phyloP scores from a whole-genome alignment of 1,284 basidiomycete species.

The Leccinum subfulvum region DNA sequence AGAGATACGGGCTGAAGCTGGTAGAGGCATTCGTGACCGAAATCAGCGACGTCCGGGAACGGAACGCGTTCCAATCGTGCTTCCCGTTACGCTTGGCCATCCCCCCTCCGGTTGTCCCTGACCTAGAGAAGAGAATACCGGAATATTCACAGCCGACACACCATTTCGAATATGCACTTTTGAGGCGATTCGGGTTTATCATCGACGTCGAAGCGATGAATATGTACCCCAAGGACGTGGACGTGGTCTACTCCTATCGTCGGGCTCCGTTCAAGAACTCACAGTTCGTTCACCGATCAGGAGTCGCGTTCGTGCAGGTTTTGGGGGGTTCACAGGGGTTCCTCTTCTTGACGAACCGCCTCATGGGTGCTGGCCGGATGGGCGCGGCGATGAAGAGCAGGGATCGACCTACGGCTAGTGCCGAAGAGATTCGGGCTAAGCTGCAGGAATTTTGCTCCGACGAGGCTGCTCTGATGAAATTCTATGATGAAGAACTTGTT shows the following conservation, averaged over 20 bases:
- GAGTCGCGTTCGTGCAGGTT: constrained; percentile 85
- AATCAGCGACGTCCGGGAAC: constrained; percentile 77
- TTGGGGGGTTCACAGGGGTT: constrained; percentile 78
- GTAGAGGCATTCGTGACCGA: constrained; percentile 91
- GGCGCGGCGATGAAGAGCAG: constrained; percentile 52
- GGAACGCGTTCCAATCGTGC: constrained; percentile 87
- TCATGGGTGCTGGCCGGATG: constrained; percentile 68
- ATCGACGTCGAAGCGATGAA: constrained; percentile 82
- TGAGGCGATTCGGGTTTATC: constrained; percentile 78
- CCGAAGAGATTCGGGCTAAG: constrained; percentile 59
- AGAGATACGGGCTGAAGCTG: constrained; percentile 88
- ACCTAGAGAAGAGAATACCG: constrained; percentile 66
- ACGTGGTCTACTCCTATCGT: constrained; percentile 89
- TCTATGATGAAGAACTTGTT: constrained; percentile 75
- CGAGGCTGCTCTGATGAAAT: constrained; percentile 48
- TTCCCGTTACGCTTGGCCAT: constrained; percentile 76
- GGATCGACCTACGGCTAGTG: constrained; percentile 47
- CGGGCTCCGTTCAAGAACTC: constrained; percentile 75
- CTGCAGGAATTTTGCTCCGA: constrained; percentile 71
- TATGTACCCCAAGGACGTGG: constrained; percentile 75
- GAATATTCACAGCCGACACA: constrained; percentile 61
- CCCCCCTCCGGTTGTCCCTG: constrained; percentile 69
- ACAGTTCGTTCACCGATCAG: constrained; percentile 87
- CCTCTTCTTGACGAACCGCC: constrained; percentile 83
- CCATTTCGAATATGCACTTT: constrained; percentile 81